These are phyloP conservation scores for Lenzites betulinus DNA, from an alignment of 768 basidiomycete species.

Conservation along the genomic window DNA sequence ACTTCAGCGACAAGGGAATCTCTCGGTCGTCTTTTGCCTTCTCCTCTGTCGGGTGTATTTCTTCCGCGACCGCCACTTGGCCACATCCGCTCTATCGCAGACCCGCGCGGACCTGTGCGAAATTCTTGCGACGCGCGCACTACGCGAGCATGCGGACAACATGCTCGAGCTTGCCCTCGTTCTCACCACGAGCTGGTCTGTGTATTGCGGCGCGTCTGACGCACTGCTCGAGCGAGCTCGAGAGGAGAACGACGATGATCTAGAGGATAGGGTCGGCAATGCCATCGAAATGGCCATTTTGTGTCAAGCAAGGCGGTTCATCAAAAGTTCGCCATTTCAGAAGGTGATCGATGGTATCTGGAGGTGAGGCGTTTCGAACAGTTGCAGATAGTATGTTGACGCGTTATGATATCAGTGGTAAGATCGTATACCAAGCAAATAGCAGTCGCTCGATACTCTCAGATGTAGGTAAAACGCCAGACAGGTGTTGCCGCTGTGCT, in stretches of 20 bases:
- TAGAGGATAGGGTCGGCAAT: conserved; percentile 83
- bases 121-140: conserved; percentile 78
- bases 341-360: conserved; percentile 86
- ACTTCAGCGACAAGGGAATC: conserved; percentile 73
- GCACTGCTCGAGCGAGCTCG: conserved; percentile 57
- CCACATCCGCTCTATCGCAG: conserved; percentile 66
- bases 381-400: conserved; percentile 19
- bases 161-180: conserved; percentile 69
- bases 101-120: conserved; percentile 87
- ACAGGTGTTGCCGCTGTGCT: background rate
- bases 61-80: conserved; percentile 71
- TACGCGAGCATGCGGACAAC: conserved; percentile 71
- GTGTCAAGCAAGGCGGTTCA: conserved; percentile 83
- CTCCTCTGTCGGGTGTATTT: conserved; percentile 89
- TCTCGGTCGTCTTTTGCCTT: conserved; percentile 84
- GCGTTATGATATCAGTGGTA: conserved; percentile 52
- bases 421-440: conserved; percentile 88
- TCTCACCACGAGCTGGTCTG: conserved; percentile 78
- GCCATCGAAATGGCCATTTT: conserved; percentile 93
- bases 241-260: conserved; percentile 66
- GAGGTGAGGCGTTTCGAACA: conserved; percentile 45
- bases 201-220: conserved; percentile 74
- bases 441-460: conserved; percentile 88
- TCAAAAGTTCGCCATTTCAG: conserved; percentile 86
- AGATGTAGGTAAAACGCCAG: conserved; percentile 55